Base-by-base conservation (phyloP, 78 protist genomes). In the Dictyostelium firmibasis region DNA sequence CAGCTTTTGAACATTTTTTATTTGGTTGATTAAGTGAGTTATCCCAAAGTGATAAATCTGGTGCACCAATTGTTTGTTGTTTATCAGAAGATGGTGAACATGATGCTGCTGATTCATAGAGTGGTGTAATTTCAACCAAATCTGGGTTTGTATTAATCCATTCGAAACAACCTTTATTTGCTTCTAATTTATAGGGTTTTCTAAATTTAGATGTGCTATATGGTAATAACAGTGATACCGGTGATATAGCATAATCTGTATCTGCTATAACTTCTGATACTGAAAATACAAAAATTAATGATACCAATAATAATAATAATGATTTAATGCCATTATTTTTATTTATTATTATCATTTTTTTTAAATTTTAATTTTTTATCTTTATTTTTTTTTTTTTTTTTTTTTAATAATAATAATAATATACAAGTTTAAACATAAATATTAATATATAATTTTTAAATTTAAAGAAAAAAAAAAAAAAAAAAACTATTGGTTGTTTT, bases 151-250 rank as follows among this genome's bases (percentile, higher is more conserved):
- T 81, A 11, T 69, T 89, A 31, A 75, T 43, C 94, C 94, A 89
- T 81, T 89, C 94, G 44, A 89, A 89, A 50, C 94, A 89, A 50
- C 94, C 94, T 67, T 89, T 89, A 67, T 57, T 81, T 60, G 94
- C 86, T 53, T 81, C 94, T 41, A 89, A 70, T 44, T 81, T 78
- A 50, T 75, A 81, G 27, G 78, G 85, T 44, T 79, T 29, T 81
- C 87, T 57, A 79, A n/a, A 78, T 89, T 70, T 89, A 44, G 86
- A 81, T 62, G 86, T 35, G 67, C 86, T 89, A 70, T 89, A 89
- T 18, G 94, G 94, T 70, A 89, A 69, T 16, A 89, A 70, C 3
- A 89, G 60, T 41, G 86, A 79, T 35, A 89, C 94, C 16, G 86
- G 75, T 82, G 86, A 82, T 18, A 82, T 57, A 18, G 86, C 86